Base-by-base conservation (phyloP, 2,329 filamentous ascomycete genomes). In the Claviceps spartinae region DNA sequence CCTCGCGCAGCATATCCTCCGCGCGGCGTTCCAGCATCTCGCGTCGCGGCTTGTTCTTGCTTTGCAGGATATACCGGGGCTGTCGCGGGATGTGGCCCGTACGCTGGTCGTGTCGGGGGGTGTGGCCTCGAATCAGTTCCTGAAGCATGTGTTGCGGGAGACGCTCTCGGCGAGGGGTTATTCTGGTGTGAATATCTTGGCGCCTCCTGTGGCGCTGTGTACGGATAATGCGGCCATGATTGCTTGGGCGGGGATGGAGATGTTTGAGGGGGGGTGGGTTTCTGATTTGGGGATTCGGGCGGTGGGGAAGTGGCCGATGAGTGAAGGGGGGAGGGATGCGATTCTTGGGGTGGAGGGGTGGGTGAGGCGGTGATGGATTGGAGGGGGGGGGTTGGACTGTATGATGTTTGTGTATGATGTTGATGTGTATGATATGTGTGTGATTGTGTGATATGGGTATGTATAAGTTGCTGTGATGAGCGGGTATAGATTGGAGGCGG, bases 211-310 rank as follows among this genome's bases (percentile, higher is more conserved):
- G 9, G 72, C 75, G 43, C 74, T 91, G 50, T 97, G 93, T 63
- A 96, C 88, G 0, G 93, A 98, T 62, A 97, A 98, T 67, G 93
- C 93, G 13, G 88, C 89, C 47, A 98, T 98, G 93, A 90, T 97
- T 64, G 91, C 85, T 1, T 97, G 93, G 91, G 76, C 90, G 1
- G 93, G 85, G 0, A 77, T 90, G 58, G 90, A 97, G 69, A 96
- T 98, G 90, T 96, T 79, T 62, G 77, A 86, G 65, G 80, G 78
- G 1, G 90, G 91, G 0, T 90, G 80, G 74, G 68, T 72, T 54
- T 83, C 81, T 8, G 75, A 78, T 20, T 61, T 90, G 52, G 73
- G 71, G 24, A 76, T 83, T 52, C 64, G 75, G 47, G 76, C 83
- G 2, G 63, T 85, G 46, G 74, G 76, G 47, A 86, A 82, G 63